These are phyloP conservation scores for Puccinia polysora DNA, from an alignment of 1,284 basidiomycete genomes.

Conservation along the genomic window DNA sequence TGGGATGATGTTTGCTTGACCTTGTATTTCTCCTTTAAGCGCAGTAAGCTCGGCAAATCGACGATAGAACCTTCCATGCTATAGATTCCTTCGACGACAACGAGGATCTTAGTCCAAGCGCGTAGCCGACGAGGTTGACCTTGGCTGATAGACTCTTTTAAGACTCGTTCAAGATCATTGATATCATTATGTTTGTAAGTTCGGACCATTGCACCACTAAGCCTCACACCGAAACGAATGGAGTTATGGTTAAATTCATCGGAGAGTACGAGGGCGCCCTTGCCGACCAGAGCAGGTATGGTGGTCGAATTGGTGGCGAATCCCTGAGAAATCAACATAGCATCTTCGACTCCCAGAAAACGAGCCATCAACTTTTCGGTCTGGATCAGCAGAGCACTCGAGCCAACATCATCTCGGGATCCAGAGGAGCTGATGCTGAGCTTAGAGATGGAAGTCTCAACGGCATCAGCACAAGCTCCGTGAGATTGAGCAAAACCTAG, in stretches of 20 bases:
- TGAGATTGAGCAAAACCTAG: conserved; percentile 93
- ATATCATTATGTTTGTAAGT: conserved; percentile 53
- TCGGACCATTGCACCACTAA: conserved; percentile 52
- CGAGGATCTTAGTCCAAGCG: conserved; percentile 53
- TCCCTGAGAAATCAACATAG: conserved; percentile 89
- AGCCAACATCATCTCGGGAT: conserved; percentile 74
- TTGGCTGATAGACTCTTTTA: conserved; percentile 53
- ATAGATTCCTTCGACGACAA: conserved; percentile 53
- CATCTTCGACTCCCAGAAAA: conserved; percentile 83
- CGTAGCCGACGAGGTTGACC: conserved; percentile 53
- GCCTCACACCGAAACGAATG: conserved; percentile 52
- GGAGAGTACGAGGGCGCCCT: conserved; percentile 53
- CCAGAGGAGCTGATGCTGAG: conserved; percentile 73
- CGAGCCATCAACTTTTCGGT: conserved; percentile 81
- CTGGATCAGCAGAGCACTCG: conserved; percentile 73
- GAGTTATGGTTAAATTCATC: conserved; percentile 54
- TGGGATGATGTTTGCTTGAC: conserved; percentile 1
- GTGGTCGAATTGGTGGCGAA: conserved; percentile 86
- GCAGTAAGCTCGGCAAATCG: conserved; percentile 52
- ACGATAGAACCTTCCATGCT: conserved; percentile 54
- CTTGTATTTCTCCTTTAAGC: conserved; percentile 53
- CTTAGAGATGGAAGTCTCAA: conserved; percentile 58
- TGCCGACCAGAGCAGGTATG: conserved; percentile 51
- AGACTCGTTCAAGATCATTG: conserved; percentile 50
- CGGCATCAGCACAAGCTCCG: conserved; percentile 89